Percentiles rank a stretch among this genome's conserved stretches.
phyloP scores from a whole-genome alignment of 768 basidiomycete species.

The Clathrus columnatus region DNA sequence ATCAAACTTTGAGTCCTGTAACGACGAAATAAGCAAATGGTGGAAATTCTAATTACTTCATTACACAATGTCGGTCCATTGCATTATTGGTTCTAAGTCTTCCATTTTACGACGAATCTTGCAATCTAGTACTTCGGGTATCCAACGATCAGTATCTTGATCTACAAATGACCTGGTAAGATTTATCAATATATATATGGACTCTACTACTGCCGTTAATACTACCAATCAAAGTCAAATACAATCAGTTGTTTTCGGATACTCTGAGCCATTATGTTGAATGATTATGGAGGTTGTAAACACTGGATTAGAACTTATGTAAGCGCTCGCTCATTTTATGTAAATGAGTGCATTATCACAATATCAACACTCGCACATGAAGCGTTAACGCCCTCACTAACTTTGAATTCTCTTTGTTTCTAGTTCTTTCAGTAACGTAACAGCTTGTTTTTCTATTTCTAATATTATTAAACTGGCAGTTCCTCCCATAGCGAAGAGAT shows the following conservation, averaged over 20 bases:
- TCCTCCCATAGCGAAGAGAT: conserved; percentile 35
- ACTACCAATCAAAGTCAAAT: conserved; percentile 95
- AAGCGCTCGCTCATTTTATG: too few species aligned
- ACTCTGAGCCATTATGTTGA: background rate
- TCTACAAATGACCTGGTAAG: conserved; percentile 73
- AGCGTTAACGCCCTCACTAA: too few species aligned
- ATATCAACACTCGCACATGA: too few species aligned
- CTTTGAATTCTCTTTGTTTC: conserved; percentile 13
- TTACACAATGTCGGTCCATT: conserved; percentile 97
- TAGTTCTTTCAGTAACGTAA: conserved; percentile 35
- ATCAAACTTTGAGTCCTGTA: conserved; percentile 57
- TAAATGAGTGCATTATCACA: too few species aligned
- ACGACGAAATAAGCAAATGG: conserved; percentile 1
- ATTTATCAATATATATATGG: background rate
- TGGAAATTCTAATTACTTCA: background rate
- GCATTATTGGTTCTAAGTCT: conserved; percentile 46
- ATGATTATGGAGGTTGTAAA: background rate
- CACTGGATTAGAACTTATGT: too few species aligned
- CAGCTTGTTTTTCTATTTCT: conserved; percentile 53
- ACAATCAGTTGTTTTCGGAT: conserved; percentile 61
- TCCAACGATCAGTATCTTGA: conserved; percentile 94
- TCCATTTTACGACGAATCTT: conserved; percentile 80
- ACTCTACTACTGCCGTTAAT: background rate
- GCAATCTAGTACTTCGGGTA: conserved; percentile 80
- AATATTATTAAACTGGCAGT: conserved; percentile 38